phyloP scores from a whole-genome alignment of 768 basidiomycete genomes.

The Auricularia sp. region DNA sequence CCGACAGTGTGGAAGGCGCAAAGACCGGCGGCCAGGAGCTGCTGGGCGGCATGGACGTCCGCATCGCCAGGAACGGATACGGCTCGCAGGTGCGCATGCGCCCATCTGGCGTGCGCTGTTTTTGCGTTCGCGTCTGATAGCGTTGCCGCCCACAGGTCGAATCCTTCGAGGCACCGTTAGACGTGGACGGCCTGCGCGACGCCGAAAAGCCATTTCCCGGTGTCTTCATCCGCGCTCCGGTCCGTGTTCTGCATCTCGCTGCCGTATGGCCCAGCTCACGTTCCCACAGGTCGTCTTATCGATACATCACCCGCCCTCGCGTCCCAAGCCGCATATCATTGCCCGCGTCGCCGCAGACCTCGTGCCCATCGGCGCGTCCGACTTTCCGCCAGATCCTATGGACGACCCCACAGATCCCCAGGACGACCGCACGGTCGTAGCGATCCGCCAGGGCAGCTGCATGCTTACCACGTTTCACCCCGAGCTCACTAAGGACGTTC shows the following conservation, averaged over 20 bases:
- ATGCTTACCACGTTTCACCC: constrained; percentile 91
- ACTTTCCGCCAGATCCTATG: constrained; percentile 25
- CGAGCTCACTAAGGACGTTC: constrained; percentile 74
- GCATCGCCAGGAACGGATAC: constrained; percentile 82
- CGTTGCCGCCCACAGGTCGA: constrained; percentile 46
- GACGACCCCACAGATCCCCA: constrained; percentile 35
- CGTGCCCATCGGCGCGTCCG: constrained; percentile 27
- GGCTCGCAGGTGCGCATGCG: constrained; percentile 68
- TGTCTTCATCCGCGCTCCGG: constrained; percentile 91
- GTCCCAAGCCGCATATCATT: constrained; percentile 36
- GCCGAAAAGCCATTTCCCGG: constrained; percentile 59
- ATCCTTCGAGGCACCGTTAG: constrained; percentile 76
- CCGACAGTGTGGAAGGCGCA: constrained; percentile 59
- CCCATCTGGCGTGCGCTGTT: neutral
- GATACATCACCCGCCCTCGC: constrained; percentile 45
- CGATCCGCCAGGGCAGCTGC: constrained; percentile 72
- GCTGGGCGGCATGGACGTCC: constrained; percentile 68
- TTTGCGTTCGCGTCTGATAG: neutral
- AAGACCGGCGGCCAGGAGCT: constrained; percentile 86
- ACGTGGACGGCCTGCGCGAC: constrained; percentile 51
- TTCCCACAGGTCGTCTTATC: constrained; percentile 49
- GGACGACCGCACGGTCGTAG: constrained; percentile 65
- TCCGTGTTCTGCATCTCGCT: constrained; percentile 23
- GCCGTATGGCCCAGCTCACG: neutral
- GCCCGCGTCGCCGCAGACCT: constrained; percentile 53